Percentiles rank a stretch among this genome's conserved stretches.
Evolutionary conservation across 1,284 basidiomycete species (phyloP).

Genomic region (Ceratobasidium sp.): DNA sequence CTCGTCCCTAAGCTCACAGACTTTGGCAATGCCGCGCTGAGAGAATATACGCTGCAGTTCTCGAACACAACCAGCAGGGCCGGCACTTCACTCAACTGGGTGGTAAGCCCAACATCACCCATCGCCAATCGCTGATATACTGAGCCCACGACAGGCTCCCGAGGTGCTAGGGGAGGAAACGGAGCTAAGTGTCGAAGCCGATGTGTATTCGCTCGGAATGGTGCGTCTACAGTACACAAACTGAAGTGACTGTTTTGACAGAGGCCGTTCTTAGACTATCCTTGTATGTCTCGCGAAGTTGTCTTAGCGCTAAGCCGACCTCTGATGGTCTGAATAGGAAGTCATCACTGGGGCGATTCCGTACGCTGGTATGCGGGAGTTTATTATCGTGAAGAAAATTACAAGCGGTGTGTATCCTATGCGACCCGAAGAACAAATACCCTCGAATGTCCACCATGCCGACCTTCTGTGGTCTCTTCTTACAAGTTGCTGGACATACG

Average conservation of each 20-base stretch:
- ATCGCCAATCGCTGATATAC: background rate
- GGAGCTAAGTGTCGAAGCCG: background rate
- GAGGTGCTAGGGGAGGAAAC: background rate
- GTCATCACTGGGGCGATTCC: slow-evolving; percentile 12
- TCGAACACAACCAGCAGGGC: background rate
- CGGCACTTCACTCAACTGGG: background rate
- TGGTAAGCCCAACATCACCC: background rate
- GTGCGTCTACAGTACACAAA: background rate
- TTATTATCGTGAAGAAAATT: background rate
- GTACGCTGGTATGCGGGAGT: background rate
- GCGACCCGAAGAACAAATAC: slow-evolving; percentile 1
- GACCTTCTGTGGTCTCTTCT: slow-evolving; percentile 14
- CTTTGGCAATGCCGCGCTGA: background rate
- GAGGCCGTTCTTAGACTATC: slow-evolving; percentile 1
- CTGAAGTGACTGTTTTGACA: background rate
- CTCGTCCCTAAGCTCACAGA: background rate
- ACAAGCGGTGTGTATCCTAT: background rate
- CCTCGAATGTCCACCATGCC: background rate
- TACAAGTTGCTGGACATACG: slow-evolving; percentile 4
- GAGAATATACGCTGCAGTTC: background rate
- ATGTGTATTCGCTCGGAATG: slow-evolving; percentile 5
- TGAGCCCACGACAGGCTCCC: background rate
- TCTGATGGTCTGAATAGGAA: background rate
- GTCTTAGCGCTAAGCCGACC: background rate
- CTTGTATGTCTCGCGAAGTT: background rate